phyloP scores from a whole-genome alignment of 257 asterid genomes.

The Marsdenia floribunda region DNA sequence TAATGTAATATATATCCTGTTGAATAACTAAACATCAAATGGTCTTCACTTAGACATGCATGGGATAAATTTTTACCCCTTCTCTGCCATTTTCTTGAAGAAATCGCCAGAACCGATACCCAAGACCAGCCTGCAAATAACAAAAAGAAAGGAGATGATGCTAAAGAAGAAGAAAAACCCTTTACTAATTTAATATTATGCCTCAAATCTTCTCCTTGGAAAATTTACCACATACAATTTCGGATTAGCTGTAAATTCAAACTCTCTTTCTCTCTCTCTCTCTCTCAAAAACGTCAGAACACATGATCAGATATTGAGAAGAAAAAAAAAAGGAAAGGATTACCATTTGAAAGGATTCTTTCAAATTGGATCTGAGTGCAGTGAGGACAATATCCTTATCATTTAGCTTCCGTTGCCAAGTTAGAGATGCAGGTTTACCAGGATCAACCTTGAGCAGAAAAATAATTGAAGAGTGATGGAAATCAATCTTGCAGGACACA shows the following conservation, averaged over 20 bases:
- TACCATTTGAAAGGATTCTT: constrained; percentile 69
- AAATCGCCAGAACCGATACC: constrained; percentile 63
- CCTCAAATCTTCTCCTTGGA: too few relatives aligned
- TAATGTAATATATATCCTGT: constrained; percentile 14
- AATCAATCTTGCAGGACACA: background rate
- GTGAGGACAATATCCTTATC: background rate
- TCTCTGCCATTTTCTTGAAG: constrained; percentile 42
- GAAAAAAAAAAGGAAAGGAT: background rate
- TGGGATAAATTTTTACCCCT: constrained; percentile 26
- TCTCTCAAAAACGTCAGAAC: too few relatives aligned
- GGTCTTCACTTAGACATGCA: background rate
- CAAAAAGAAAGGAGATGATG: background rate
- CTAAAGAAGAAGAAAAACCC: too few relatives aligned
- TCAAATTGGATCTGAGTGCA: constrained; percentile 45
- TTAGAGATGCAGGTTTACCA: background rate
- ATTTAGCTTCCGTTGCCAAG: constrained; percentile 7
- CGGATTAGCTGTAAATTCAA: too few relatives aligned
- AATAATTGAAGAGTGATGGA: background rate
- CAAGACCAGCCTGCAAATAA: constrained; percentile 68
- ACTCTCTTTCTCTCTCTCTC: too few relatives aligned
- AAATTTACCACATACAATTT: too few relatives aligned
- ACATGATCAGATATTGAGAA: background rate
- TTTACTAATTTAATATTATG: too few relatives aligned
- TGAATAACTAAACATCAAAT: constrained; percentile 1
- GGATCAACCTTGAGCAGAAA: constrained; percentile 2